A percentile compares a stretch with the other conserved stretches of the same genome.
These are phyloP conservation scores for Rhodotorula sphaerocarpa DNA, from an alignment of 768 basidiomycete genomes.

Conservation along the genomic window DNA sequence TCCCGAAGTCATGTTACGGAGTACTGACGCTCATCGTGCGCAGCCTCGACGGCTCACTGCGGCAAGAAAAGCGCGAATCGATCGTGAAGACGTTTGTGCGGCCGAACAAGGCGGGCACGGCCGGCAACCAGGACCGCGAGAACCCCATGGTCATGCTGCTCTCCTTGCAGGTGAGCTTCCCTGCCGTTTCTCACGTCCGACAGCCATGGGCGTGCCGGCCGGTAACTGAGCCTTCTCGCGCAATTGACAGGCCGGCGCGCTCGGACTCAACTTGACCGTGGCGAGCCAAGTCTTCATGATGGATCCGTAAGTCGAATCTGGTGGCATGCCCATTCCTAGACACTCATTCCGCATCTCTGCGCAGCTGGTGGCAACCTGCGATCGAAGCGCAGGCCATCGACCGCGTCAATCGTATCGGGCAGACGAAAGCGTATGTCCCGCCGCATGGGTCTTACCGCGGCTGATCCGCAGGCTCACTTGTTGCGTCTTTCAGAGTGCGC, in stretches of 20 bases:
- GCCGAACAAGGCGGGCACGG: constrained; percentile 18
- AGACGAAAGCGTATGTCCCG: constrained; percentile 25
- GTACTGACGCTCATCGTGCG: neutral
- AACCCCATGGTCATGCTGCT: constrained; percentile 39
- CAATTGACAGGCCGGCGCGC: constrained; percentile 37
- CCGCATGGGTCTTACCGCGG: neutral
- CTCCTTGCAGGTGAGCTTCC: constrained; percentile 29
- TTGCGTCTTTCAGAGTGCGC: neutral
- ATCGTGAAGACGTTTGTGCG: constrained; percentile 35
- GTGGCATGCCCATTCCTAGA: neutral
- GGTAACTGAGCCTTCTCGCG: no score
- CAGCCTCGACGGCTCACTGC: constrained; percentile 38
- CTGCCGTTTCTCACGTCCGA: no score
- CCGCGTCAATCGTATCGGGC: constrained; percentile 39
- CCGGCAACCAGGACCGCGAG: constrained; percentile 14
- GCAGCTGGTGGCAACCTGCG: constrained; percentile 37
- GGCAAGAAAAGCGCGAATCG: constrained; percentile 32
- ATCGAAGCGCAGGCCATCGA: constrained; percentile 39
- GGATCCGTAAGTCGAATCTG: constrained; percentile 31
- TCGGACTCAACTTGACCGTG: constrained; percentile 38
- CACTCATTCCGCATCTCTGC: no score
- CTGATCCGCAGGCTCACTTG: neutral
- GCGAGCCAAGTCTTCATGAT: constrained; percentile 38
- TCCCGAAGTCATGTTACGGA: neutral
- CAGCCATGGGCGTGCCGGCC: no score